phyloP scores from a whole-genome alignment of 108 stramenopile species.

The Nannochloropsis gaditana region DNA sequence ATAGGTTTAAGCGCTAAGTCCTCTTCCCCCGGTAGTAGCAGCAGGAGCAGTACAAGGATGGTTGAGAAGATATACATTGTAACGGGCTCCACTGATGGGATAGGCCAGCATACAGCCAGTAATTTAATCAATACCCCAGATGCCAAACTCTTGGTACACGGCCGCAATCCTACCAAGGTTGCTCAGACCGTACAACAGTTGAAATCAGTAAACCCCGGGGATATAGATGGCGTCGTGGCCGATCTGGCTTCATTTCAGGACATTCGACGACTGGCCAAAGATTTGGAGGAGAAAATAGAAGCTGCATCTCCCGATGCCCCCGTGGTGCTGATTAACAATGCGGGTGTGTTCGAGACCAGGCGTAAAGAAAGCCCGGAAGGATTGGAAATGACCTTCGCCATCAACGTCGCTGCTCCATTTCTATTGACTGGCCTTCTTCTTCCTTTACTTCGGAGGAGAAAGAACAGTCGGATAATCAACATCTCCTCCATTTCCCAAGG shows the following conservation, averaged over 20 bases:
- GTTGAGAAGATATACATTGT: constrained; percentile 25
- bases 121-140: constrained; percentile 10
- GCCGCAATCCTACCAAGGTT: constrained; percentile 26
- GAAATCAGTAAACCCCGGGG: not conserved
- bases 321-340: constrained; percentile 75
- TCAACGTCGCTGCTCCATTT: constrained; percentile 82
- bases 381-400: constrained; percentile 64
- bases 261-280: constrained; percentile 49
- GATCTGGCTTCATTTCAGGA: constrained; percentile 57
- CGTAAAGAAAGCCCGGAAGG: constrained; percentile 53
- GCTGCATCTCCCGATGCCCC: constrained; percentile 30
- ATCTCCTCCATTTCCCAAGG: constrained; percentile 64
- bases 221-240: constrained; percentile 45
- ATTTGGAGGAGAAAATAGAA: constrained; percentile 35
- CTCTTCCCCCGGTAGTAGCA: too few species aligned
- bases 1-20: too few species aligned
- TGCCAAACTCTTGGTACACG: constrained; percentile 41
- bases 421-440: constrained; percentile 65
- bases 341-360: constrained; percentile 64
- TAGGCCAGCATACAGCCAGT: constrained; percentile 41
- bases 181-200: constrained; percentile 25
- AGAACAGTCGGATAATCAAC: constrained; percentile 57
- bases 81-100: constrained; percentile 43
- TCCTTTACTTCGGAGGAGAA: constrained; percentile 52
- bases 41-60: too few species aligned